Base-by-base conservation (phyloP, 2,329 filamentous ascomycete species). In the Macroventuria anomochaeta region DNA sequence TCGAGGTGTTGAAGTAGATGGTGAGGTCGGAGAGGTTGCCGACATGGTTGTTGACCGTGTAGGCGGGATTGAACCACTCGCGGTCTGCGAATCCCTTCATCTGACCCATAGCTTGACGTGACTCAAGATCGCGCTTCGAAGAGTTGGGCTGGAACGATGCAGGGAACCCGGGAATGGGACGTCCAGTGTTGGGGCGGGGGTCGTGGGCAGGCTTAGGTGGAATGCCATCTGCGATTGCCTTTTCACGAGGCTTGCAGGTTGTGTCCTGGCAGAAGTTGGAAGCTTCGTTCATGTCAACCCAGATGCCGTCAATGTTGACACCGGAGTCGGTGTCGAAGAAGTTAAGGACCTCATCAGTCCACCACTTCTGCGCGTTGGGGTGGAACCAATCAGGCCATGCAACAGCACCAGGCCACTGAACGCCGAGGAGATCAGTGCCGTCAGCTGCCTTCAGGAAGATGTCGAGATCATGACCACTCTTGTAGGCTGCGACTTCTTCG, bases 381-480 rank as follows among this genome's bases (percentile, higher is more conserved):
- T 85, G 77, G 67, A 92, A 91, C 89, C 89, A 93, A 70, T 93
- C 90, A 0, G 88, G 88, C 73, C 87, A 91, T 10, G 83, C 87
- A 0, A 87, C 83, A 12, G 85, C 81, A 38, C 90, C 90, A 5
- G 90, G 87, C 90, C 90, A 93, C 18, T 93, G 89, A 13, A 91
- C 88, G 13, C 89, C 84, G 54, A 81, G 64, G 56, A 81, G 83
- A 21, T 83, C 69, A 10, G 77, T 77, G 12, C 80, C 88, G 61
- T 91, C 86, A 2, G 61, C 64, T 31, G 70, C 61, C 63, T 81
- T 80, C 26, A 85, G 66, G 70, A 86, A 85, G 8, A 83, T 72
- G 17, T 77, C 81, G n/a, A 82, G 75, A 5, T 83, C 80, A 1
- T 84, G 72, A 0, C 88, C 89, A 13, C 84, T 80, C 44, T 86